Evolutionary conservation across 2,329 filamentous ascomycete species (phyloP).

Genomic region (Didymosphaeria variabile): DNA sequence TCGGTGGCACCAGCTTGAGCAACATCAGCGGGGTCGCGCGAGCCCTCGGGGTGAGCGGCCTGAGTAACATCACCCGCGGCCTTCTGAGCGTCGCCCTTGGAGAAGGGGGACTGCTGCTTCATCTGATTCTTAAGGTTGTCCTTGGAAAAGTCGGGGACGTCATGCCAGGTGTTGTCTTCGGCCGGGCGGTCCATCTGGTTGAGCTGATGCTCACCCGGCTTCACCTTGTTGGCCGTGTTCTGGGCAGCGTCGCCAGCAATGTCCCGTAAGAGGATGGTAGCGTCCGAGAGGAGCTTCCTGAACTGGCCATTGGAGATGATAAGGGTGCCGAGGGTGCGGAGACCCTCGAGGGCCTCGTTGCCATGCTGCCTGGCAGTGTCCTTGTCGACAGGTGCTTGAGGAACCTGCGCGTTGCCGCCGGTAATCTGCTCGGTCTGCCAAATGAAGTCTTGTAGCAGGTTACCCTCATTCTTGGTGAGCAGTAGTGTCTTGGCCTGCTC

Average conservation of each 20-base stretch:
- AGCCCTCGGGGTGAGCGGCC: conserved; percentile 64
- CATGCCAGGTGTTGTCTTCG: conserved; percentile 92
- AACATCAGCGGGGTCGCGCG: conserved; percentile 63
- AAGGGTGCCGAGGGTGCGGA: conserved; percentile 87
- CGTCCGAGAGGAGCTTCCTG: conserved; percentile 86
- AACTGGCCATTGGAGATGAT: conserved; percentile 97
- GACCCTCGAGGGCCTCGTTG: conserved; percentile 81
- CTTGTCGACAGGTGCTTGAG: conserved; percentile 76
- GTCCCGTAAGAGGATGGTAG: conserved; percentile 81
- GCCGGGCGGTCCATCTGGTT: conserved; percentile 82
- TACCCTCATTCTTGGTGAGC: conserved; percentile 93
- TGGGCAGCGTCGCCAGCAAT: conserved; percentile 90
- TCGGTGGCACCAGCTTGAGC: conserved; percentile 62
- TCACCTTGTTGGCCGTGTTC: conserved; percentile 77
- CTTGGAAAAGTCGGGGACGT: conserved; percentile 78
- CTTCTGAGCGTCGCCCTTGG: conserved; percentile 65
- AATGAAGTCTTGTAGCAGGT: conserved; percentile 95
- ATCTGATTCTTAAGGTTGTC: conserved; percentile 74
- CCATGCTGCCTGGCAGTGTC: conserved; percentile 82
- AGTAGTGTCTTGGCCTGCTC: conserved; percentile 84
- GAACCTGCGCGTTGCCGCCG: conserved; percentile 67
- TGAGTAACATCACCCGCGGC: conserved; percentile 66
- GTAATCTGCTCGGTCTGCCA: conserved; percentile 87
- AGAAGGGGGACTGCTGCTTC: conserved; percentile 65
- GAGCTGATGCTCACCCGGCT: conserved; percentile 80